Base-by-base conservation (phyloP, 805 yeast genomes). In the Saccharomyces paradoxus region DNA sequence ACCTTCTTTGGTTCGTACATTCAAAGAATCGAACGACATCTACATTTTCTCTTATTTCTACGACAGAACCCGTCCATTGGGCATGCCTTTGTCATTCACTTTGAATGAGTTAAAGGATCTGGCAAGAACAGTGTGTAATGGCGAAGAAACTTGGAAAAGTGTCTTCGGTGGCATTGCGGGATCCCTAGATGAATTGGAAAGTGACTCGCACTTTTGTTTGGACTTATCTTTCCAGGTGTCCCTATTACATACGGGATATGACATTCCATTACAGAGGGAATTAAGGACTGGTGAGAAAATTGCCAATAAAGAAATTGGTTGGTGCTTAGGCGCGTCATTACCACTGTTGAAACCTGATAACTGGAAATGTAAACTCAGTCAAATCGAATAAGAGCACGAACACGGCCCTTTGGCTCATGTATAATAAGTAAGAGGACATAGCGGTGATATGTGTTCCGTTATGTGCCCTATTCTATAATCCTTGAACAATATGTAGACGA, bases 311-410 rank as follows among this genome's bases (percentile, higher is more conserved):
- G 99, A 94, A 74, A 78, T 94, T 52, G 99, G 99, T 32, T 94
- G 99, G 99, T 94, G 98, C 76, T 77, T 94, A 54, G 99, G 99
- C 63, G 99, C 98, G 1, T 89, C 97, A 1, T 79, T 94, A 63
- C 98, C 98, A 8, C 75, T 94, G 62, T 77, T 94, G 61, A 94
- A 87, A 58, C 76, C 72, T 48, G 72, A 81, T 22, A 83, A 82
- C 46, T 89, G 96, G 96, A 78, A 75, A 52, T 89, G 97, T 59
- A 64, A 56, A 55, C 54, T 63, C 24, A 52, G 49, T 7, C 50
- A 58, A 44, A 27, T 53, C 14, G 52, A 53, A 17, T 37, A 17
- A 37, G 44, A 7, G 6, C 24, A 37, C 4, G 22, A 24, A 9
- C 24, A 13, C 14, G 2, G 24, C 44, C 22, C 14, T 30, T 27